These are phyloP conservation scores for Ceratocystis colombiana DNA, from an alignment of 2,329 filamentous ascomycete genomes.

Conservation along the genomic window DNA sequence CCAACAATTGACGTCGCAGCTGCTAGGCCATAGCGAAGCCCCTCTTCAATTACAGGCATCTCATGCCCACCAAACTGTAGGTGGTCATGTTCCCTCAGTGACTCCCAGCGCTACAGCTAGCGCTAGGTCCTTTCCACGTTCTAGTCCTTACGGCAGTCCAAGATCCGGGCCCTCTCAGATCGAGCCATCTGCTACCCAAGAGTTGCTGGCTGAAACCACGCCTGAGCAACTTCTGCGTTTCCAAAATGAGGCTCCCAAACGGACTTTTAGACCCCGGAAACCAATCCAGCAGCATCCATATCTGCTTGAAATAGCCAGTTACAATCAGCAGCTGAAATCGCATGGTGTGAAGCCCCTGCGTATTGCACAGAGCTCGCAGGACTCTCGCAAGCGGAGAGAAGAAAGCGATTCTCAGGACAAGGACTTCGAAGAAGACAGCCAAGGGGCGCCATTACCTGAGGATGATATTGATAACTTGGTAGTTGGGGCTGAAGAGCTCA, in stretches of 20 bases:
- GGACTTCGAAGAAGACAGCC: slow-evolving; percentile 45
- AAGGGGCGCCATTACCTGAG: slow-evolving; percentile 32
- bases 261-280: slow-evolving; percentile 49
- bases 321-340: slow-evolving; percentile 43
- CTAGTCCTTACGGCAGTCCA: background rate
- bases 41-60: background rate
- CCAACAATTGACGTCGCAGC: background rate
- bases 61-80: background rate
- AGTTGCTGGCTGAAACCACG: slow-evolving; percentile 14
- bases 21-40: background rate
- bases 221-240: slow-evolving; percentile 6
- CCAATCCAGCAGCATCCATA: slow-evolving; percentile 54
- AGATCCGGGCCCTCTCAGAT: background rate
- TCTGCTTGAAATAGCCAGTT: slow-evolving; percentile 45
- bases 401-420: slow-evolving; percentile 41
- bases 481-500: slow-evolving; percentile 24
- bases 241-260: slow-evolving; percentile 26
- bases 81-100: background rate
- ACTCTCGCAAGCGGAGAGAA: slow-evolving; percentile 28
- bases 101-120: background rate
- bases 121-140: background rate
- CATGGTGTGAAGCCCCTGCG: slow-evolving; percentile 46
- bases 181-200: background rate
- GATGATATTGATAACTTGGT: slow-evolving; percentile 33
- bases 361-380: slow-evolving; percentile 33